Percentiles rank a stretch among this genome's conserved stretches.
These are phyloP conservation scores for Wickerhamiella azymoides DNA, from an alignment of 805 yeast species.

Conservation along the genomic window DNA sequence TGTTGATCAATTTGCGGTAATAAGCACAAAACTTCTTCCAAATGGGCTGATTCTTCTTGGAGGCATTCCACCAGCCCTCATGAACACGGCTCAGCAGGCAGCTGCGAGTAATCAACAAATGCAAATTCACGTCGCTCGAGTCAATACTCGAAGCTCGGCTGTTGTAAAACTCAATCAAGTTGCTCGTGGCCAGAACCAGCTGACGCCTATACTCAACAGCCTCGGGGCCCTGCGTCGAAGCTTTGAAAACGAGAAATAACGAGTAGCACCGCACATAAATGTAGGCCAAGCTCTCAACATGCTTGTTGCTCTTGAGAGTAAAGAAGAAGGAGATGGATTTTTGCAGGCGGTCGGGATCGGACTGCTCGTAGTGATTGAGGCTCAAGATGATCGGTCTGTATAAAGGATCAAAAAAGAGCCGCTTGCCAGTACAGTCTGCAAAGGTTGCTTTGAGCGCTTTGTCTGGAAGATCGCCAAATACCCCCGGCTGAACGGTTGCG, in stretches of 20 bases:
- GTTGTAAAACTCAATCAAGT: not conserved
- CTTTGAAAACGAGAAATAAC: not conserved
- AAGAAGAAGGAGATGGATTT: not conserved
- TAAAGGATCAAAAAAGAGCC: not conserved
- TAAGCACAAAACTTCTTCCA: not conserved
- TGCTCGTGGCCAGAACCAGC: not conserved
- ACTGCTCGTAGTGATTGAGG: not conserved
- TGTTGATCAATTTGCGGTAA: not conserved
- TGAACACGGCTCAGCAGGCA: not conserved
- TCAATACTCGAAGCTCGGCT: not conserved
- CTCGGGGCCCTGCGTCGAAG: not conserved
- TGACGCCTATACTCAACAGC: not conserved
- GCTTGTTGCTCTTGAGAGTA: not conserved
- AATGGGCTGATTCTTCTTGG: not conserved
- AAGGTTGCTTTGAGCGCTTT: not conserved
- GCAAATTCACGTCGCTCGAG: not conserved
- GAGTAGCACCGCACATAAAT: not conserved
- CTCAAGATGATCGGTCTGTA: not conserved
- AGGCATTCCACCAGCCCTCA: not conserved
- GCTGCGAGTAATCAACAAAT: not conserved
- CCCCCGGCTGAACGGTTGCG: not conserved
- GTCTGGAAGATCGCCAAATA: not conserved
- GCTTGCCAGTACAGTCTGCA: not conserved
- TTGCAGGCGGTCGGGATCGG: not conserved
- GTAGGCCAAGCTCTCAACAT: not conserved